These are phyloP conservation scores for Salvia sclarea DNA, from an alignment of 305 asterid species.

Conservation along the genomic window DNA sequence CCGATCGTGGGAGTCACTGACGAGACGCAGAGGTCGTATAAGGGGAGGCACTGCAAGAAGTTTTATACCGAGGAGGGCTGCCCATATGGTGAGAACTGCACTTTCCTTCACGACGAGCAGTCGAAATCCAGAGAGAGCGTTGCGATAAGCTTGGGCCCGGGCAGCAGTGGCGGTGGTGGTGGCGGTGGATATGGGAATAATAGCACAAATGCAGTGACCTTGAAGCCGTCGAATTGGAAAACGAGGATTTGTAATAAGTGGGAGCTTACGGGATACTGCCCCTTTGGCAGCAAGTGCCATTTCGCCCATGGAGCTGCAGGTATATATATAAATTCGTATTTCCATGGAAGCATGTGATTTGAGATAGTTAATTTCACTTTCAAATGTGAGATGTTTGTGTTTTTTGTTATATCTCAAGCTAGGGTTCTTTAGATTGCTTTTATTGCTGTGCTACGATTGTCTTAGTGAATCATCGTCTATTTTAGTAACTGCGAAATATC, in stretches of 20 bases:
- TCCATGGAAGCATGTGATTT: not conserved
- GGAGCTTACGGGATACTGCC: conserved; percentile 86
- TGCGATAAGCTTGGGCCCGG: conserved; percentile 74
- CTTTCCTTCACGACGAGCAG: conserved; percentile 78
- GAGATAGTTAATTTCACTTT: not conserved
- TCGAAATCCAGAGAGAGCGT: conserved; percentile 71
- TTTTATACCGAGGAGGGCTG: conserved; percentile 79
- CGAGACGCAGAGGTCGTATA: conserved; percentile 63
- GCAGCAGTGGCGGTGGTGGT: conserved; percentile 39
- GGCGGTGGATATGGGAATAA: no score
- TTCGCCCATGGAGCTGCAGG: conserved; percentile 81
- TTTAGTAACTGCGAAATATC: not conserved
- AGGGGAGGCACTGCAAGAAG: conserved; percentile 78
- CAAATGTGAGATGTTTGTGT: not conserved
- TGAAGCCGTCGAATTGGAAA: conserved; percentile 83
- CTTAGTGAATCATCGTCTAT: not conserved
- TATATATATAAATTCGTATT: conserved; percentile 20
- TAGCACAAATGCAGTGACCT: conserved; percentile 36
- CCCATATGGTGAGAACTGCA: conserved; percentile 83
- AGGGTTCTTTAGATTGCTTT: not conserved
- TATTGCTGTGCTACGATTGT: not conserved
- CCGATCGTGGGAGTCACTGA: conserved; percentile 63
- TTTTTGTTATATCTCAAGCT: no score
- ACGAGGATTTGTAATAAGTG: conserved; percentile 88
- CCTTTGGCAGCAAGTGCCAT: conserved; percentile 85